These are phyloP conservation scores for Spergularia marina DNA, from an alignment of 148 eudicot genomes.

Conservation along the genomic window DNA sequence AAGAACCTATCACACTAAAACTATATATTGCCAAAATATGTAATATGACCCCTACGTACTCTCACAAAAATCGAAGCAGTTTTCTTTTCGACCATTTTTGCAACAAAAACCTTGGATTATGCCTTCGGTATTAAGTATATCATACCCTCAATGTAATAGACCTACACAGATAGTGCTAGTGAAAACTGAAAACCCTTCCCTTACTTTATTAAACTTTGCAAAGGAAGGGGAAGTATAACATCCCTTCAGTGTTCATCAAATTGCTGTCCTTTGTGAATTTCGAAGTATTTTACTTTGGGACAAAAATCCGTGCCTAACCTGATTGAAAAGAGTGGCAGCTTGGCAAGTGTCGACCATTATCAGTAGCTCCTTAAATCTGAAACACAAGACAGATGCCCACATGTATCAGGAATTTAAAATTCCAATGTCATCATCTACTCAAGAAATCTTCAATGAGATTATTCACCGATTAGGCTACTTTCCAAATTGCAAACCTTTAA, in stretches of 20 bases:
- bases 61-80: no score
- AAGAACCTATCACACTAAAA: no score
- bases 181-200: no score
- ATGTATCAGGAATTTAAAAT: conserved; percentile 2
- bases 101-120: no score
- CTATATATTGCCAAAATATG: no score
- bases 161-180: no score
- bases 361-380: conserved; percentile 95
- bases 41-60: no score
- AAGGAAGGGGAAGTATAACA: neutral
- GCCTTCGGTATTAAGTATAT: no score
- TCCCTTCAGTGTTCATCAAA: neutral
- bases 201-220: no score
- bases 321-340: conserved; percentile 95
- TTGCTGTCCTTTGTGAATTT: neutral
- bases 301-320: conserved; percentile 43
- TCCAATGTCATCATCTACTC: conserved; percentile 2
- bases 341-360: conserved; percentile 99
- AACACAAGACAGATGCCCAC: conserved; percentile 9
- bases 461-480: neutral
- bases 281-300: neutral
- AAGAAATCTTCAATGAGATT: neutral
- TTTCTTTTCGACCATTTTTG: no score
- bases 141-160: no score
- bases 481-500: neutral